Percentiles rank a stretch among this genome's conserved stretches.
Conservation (phyloP, 352 stramenopile genomes). For the Phytopythium delawarense region DNA sequence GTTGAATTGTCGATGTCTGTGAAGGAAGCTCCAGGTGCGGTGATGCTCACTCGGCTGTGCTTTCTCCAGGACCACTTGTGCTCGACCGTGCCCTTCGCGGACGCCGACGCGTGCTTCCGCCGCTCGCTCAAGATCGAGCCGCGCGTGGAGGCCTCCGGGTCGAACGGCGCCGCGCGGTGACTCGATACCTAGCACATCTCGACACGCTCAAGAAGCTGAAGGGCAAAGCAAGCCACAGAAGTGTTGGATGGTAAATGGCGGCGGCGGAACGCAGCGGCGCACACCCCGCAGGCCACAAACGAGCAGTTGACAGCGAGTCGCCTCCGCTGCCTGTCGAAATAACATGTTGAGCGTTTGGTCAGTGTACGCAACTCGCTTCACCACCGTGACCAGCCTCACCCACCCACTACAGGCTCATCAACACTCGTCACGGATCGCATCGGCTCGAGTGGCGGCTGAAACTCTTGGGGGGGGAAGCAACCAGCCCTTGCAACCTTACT, state of each 20-base stretch:
- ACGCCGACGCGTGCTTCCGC: slow-evolving; percentile 72
- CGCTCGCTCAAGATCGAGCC: slow-evolving; percentile 82
- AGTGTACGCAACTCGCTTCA: neutral
- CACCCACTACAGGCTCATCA: neutral
- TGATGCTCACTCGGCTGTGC: neutral
- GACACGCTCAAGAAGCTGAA: neutral
- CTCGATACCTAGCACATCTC: neutral
- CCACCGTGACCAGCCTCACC: neutral
- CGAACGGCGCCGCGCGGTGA: slow-evolving; percentile 5
- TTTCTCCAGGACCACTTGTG: slow-evolving; percentile 68
- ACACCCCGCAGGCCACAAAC: neutral
- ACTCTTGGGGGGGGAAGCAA: slow-evolving; percentile 1
- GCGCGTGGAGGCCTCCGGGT: slow-evolving; percentile 34
- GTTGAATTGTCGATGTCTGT: neutral
- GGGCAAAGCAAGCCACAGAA: neutral
- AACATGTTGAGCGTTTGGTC: slow-evolving; percentile 3
- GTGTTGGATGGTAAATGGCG: slow-evolving; percentile 1
- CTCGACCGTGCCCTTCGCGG: slow-evolving; percentile 48
- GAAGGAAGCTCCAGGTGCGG: slow-evolving; percentile 2
- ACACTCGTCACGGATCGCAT: too few relatives aligned
- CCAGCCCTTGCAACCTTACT: slow-evolving; percentile 1
- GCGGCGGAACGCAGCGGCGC: neutral
- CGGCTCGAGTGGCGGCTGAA: neutral
- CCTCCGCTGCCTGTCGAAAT: neutral
- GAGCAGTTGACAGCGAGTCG: neutral